A percentile compares a stretch with the other conserved stretches of the same genome.
phyloP scores from a whole-genome alignment of 352 stramenopile genomes.

The Globisporangium carolinianum region DNA sequence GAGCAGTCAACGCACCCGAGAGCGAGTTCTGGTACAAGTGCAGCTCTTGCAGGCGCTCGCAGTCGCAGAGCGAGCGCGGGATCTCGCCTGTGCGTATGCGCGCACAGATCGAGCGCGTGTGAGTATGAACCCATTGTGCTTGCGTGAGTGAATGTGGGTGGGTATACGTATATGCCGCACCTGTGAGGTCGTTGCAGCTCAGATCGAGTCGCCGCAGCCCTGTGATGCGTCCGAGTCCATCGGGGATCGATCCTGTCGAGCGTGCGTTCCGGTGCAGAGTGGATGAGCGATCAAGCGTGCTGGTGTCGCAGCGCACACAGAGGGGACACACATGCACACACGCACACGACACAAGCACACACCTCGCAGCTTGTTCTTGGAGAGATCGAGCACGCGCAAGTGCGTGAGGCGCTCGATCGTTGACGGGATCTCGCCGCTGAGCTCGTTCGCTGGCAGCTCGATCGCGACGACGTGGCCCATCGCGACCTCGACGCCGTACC shows the following conservation, averaged over 20 bases:
- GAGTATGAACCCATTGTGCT: not conserved
- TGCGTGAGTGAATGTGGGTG: not conserved
- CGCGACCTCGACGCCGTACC: conserved; percentile 70
- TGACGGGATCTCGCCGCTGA: conserved; percentile 29
- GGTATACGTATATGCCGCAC: conserved; percentile 9
- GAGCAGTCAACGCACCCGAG: conserved; percentile 19
- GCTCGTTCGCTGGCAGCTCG: conserved; percentile 63
- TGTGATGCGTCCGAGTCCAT: conserved; percentile 39
- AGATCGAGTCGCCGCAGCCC: conserved; percentile 58
- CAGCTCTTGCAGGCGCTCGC: conserved; percentile 61
- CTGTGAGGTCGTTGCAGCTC: conserved; percentile 76
- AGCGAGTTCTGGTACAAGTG: conserved; percentile 78
- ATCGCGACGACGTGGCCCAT: conserved; percentile 72
- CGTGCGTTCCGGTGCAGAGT: no score
- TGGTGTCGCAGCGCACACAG: no score
- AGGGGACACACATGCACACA: not conserved
- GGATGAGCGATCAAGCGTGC: no score
- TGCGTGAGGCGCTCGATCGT: conserved; percentile 51
- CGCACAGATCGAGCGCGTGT: not conserved
- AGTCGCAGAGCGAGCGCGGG: conserved; percentile 34
- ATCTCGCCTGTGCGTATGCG: conserved; percentile 25
- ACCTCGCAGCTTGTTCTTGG: conserved; percentile 72
- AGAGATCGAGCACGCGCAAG: conserved; percentile 69
- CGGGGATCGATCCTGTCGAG: conserved; percentile 41
- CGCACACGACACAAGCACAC: not conserved